These are phyloP conservation scores for Cordyceps javanica DNA, from an alignment of 2,329 filamentous ascomycete species.

Conservation along the genomic window DNA sequence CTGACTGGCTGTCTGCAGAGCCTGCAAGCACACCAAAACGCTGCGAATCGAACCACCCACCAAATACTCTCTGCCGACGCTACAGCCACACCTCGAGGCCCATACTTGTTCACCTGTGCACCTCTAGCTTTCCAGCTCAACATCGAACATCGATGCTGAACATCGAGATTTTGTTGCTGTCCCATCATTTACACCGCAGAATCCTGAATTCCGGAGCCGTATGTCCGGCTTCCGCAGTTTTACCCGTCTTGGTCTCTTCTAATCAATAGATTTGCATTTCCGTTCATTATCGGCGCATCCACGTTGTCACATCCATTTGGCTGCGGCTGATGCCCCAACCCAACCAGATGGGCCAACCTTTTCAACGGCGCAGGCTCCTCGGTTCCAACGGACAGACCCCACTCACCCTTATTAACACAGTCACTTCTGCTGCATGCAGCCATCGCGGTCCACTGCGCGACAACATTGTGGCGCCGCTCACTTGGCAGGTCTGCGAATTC, in stretches of 20 bases:
- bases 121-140: background rate
- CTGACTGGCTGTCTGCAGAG: background rate
- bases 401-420: background rate
- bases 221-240: background rate
- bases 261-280: background rate
- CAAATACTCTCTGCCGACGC: background rate
- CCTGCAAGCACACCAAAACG: background rate
- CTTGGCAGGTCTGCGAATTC: background rate
- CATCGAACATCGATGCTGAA: background rate
- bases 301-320: background rate
- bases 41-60: background rate
- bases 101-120: background rate
- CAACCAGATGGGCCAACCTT: background rate
- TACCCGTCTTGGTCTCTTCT: background rate
- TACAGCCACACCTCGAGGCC: background rate
- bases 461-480: background rate
- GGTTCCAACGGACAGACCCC: background rate
- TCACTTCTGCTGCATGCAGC: background rate
- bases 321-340: background rate
- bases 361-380: background rate
- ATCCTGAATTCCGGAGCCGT: background rate
- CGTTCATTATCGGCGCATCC: background rate
- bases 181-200: background rate
- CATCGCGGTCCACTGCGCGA: constrained; percentile 3
- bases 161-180: background rate